A percentile compares a stretch with the other conserved stretches of the same genome.
These are phyloP conservation scores for Trichomonas tenax DNA, from an alignment of 208 protist species.

Conservation along the genomic window DNA sequence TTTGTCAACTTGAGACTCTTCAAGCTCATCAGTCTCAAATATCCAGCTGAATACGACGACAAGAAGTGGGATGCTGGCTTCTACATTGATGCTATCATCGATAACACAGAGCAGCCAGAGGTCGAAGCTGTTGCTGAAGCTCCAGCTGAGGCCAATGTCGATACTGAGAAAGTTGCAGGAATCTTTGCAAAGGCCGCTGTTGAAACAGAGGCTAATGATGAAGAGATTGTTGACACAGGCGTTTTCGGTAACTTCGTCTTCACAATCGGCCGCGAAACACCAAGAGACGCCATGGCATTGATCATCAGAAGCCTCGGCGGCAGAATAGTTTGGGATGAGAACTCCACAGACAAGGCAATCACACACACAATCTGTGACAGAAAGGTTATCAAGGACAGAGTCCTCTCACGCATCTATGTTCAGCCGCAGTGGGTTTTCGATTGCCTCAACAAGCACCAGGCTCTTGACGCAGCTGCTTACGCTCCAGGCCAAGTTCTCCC, in stretches of 20 bases:
- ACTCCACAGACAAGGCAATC: background rate
- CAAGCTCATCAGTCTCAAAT: background rate
- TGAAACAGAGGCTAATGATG: background rate
- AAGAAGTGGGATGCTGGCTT: background rate
- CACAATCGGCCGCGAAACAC: background rate
- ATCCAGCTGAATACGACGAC: background rate
- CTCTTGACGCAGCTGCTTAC: background rate
- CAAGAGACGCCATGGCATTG: background rate
- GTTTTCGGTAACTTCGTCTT: background rate
- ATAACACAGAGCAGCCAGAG: background rate
- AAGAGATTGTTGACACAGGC: background rate
- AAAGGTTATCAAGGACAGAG: background rate
- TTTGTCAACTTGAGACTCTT: background rate
- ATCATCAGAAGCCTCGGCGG: background rate
- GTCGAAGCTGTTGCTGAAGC: background rate
- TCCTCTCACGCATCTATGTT: background rate
- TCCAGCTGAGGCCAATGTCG: background rate
- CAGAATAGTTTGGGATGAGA: background rate
- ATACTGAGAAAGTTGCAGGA: background rate
- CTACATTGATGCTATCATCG: background rate
- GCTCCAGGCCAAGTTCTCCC: background rate
- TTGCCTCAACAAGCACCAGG: background rate
- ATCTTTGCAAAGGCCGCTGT: background rate
- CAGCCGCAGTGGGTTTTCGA: constrained; percentile 13
- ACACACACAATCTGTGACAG: background rate